Evolutionary conservation across 2,329 filamentous ascomycete genomes (phyloP), one percentile per base, ranked within the genome.

Genomic region (Fusarium phyllophilum): DNA sequence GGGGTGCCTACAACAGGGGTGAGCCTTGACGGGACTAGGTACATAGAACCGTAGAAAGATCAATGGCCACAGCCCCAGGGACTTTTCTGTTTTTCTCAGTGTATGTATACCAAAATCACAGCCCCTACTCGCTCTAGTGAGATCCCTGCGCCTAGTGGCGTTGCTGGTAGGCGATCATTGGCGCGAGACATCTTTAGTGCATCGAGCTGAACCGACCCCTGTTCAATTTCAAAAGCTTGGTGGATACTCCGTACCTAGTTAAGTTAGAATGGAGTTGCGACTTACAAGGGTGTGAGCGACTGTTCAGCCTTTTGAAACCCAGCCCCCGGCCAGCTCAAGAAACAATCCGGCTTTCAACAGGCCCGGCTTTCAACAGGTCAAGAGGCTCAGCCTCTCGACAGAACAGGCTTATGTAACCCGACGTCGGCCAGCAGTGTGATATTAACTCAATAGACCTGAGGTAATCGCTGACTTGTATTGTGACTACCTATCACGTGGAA

Each of bases 151-250:
- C 8, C 13, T 20, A 31, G 62, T 73, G 71, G 71, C 75, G 68
- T 41, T 45, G 24, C 42, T 62, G 41, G 39, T 33, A 34, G 48
- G 60, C 29, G 26, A 33, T 65, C 46, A 77, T 77, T 77, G 75
- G 73, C 20, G 24, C 33, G 41, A 51, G 24, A 20, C 7, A 39
- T 48, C 41, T 45, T 56, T 77, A 74, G 75, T 61, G 75, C 48
- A 46, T 31, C 31, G 68, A 77, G 75, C 75, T 77, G 75, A 77
- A 73, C 48, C 36, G 36, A 55, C 51, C 59, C 62, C 63, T 65
- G 58, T 51, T 57, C 46, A 31, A 20, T 41, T 56, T 55, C 24
- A 38, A 44, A 48, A 59, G 51, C 57, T 51, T 74, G 26, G 58
- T 44, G 44, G 29, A 57, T 33, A 17, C 26, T 29, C 26, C 26